Evolutionary conservation across 108 stramenopile species (phyloP).

Genomic region (Epithemia pelagica): DNA sequence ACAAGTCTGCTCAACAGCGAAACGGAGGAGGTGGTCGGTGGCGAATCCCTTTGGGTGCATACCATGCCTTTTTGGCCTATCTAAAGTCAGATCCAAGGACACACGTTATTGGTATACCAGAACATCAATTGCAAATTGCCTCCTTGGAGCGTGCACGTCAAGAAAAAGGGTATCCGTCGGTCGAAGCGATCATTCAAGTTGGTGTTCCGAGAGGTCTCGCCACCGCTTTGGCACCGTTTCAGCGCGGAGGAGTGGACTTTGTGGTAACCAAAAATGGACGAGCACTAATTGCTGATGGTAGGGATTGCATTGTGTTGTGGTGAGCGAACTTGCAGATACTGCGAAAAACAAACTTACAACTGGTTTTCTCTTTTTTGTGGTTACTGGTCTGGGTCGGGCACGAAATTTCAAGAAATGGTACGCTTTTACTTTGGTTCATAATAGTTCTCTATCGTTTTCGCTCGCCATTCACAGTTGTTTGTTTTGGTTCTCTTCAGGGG

Average conservation of each 20-base stretch:
- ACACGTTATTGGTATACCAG: conserved; percentile 46
- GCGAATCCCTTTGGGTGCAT: conserved; percentile 77
- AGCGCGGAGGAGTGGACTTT: conserved; percentile 81
- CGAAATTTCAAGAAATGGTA: background rate
- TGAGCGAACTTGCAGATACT: background rate
- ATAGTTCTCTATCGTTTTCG: too few species aligned
- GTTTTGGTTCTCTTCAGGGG: too few species aligned
- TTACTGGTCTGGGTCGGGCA: conserved; percentile 10
- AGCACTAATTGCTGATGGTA: conserved; percentile 83
- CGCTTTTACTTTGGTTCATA: background rate
- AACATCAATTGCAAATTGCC: conserved; percentile 56
- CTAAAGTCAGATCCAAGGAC: conserved; percentile 20
- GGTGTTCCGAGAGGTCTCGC: conserved; percentile 61
- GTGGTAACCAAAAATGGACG: conserved; percentile 68
- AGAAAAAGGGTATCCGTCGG: conserved; percentile 49
- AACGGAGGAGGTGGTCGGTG: conserved; percentile 50
- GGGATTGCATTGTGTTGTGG: conserved; percentile 15
- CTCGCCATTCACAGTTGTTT: too few species aligned
- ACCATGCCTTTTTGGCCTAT: conserved; percentile 55
- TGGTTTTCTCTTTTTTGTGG: conserved; percentile 14
- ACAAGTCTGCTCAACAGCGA: background rate
- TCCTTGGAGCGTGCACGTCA: conserved; percentile 61
- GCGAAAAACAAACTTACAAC: conserved; percentile 31
- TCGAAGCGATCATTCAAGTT: conserved; percentile 30
- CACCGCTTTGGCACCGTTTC: conserved; percentile 71